Base-by-base conservation (phyloP, 2,329 filamentous ascomycete species). In the Lasiodiplodia citricola region DNA sequence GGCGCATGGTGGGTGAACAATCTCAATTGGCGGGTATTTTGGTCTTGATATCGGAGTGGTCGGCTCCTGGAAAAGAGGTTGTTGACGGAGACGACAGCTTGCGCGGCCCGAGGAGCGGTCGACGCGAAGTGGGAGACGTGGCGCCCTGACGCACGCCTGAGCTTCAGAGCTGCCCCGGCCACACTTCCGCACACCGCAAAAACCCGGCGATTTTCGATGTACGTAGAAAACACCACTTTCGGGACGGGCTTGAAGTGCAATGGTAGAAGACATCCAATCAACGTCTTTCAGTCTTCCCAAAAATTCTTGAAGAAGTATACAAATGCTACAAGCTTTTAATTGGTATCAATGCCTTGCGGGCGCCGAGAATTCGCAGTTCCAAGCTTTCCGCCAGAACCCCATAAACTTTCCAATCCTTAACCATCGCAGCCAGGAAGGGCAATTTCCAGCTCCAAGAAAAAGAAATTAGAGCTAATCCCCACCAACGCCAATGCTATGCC, bases 1-100 rank as follows among this genome's bases (percentile, higher is more conserved):
- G 71, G 71, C 73, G 70, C 69, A 73, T 75, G 73, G 75, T 51
- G 58, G 23, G 58, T 13, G 47, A 23, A 50, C 44, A 21, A 21
- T 47, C 25, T 38, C 78, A 67, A 67, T 69, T 69, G 55, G 70
- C 64, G 68, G 44, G 44, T 8, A n/a, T 47, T n/a, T 60, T 68
- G 44, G 44, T 8, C n/a, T 47, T 10, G 18, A 14, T 5, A 18
- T 47, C 41, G 60, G 67, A 52, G 71, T 58, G 52, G 70, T 52
- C 54, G 63, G 64, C 70, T 70, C 67, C 68, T 67, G 66, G 70
- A 35, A 69, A 68, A 64, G 54, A 47, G 35, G 37, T 71, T 74
- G 71, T 70, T 73, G 50, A 51, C 37, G 51, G 67, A 70, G 52
- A 55, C 23, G 28, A 37, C 16, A 21, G 65, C 65, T 67, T 67